These are phyloP conservation scores for Candida maltosa DNA, from an alignment of 805 yeast species.

Conservation along the genomic window DNA sequence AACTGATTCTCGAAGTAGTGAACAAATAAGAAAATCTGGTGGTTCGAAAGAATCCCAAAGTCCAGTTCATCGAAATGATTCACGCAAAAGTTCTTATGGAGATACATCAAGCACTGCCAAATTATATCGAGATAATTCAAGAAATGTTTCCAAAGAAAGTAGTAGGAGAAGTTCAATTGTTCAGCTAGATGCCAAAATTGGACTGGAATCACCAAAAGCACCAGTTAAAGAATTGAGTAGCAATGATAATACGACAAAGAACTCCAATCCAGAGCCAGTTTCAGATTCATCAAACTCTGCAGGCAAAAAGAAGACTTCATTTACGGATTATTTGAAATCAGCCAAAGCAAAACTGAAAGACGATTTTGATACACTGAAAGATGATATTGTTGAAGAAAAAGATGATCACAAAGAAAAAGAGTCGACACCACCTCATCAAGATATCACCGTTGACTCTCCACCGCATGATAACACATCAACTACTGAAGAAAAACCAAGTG, in stretches of 20 bases:
- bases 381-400: background rate
- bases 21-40: background rate
- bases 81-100: no score
- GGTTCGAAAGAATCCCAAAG: background rate
- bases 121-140: background rate
- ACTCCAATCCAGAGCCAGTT: background rate
- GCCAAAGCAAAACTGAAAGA: constrained; percentile 7
- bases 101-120: no score
- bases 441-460: no score
- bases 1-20: no score
- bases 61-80: background rate
- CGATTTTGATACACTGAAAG: background rate
- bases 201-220: background rate
- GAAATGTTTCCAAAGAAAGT: background rate
- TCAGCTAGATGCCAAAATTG: background rate
- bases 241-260: background rate
- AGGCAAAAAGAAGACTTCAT: constrained; percentile 9
- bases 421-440: no score
- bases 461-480: background rate
- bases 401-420: constrained; percentile 1
- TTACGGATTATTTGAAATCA: constrained; percentile 9
- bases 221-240: background rate
- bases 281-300: no score
- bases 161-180: constrained; percentile 1
- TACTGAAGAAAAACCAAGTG: background rate